Evolutionary conservation across 495 filamentous ascomycete genomes (phyloP).

Genomic region (Trichoderma parareesei): DNA sequence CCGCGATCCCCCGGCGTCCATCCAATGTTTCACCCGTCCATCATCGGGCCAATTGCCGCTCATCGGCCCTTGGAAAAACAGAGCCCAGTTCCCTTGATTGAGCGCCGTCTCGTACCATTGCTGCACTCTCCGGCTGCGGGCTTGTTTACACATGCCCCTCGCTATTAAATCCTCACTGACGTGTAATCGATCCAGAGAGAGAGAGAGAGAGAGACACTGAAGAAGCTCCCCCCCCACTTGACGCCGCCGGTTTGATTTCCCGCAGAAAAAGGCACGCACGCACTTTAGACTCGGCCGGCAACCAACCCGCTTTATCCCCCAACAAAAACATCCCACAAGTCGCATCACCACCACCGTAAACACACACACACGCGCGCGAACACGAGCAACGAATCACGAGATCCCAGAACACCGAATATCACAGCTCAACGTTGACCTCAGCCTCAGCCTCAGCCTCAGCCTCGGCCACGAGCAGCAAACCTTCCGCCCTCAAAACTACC

Average conservation of each 20-base stretch:
- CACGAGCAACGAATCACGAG: too few species aligned
- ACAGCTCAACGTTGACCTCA: neutral
- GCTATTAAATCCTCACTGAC: too few species aligned
- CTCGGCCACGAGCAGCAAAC: neutral
- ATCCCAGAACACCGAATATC: too few species aligned
- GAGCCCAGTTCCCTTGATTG: too few species aligned
- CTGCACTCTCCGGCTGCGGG: too few species aligned
- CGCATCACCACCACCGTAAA: neutral
- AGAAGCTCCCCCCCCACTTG: neutral
- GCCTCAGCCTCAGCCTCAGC: neutral
- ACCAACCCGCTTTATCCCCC: neutral
- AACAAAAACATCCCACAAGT: neutral
- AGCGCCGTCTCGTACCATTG: too few species aligned
- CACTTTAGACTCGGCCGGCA: neutral
- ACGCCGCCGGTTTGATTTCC: slow-evolving; percentile 1
- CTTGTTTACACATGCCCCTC: too few species aligned
- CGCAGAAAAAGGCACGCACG: neutral
- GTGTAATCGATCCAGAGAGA: too few species aligned
- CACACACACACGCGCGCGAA: neutral
- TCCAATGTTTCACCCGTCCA: neutral
- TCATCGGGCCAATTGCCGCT: neutral
- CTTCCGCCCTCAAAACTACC: too few species aligned
- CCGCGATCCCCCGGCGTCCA: too few species aligned
- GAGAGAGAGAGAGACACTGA: neutral
- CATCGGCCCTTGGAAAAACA: neutral